Conservation (phyloP, 2,329 filamentous ascomycete genomes). For the Hypoxylon sp. region DNA sequence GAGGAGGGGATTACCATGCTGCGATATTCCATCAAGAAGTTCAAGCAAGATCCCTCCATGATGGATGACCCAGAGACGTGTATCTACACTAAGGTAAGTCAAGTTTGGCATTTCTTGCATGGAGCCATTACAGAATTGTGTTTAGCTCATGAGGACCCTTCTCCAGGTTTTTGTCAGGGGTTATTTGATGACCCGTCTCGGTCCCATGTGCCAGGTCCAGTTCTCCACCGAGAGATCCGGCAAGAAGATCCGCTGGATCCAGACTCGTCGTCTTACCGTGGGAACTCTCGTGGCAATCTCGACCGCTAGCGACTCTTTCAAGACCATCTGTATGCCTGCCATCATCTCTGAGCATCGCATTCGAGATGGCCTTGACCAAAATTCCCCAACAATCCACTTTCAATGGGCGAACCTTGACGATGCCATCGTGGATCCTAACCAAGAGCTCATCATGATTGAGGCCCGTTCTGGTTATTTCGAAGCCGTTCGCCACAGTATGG, state of each 20-base stretch:
- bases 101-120: slow-evolving; percentile 1
- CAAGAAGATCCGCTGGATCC: slow-evolving; percentile 75
- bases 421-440: slow-evolving; percentile 74
- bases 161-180: slow-evolving; percentile 74
- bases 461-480: slow-evolving; percentile 82
- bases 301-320: slow-evolving; percentile 71
- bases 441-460: slow-evolving; percentile 83
- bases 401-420: slow-evolving; percentile 75
- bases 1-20: slow-evolving; percentile 80
- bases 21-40: slow-evolving; percentile 72
- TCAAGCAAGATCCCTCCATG: slow-evolving; percentile 66
- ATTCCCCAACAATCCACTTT: slow-evolving; percentile 80
- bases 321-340: slow-evolving; percentile 75
- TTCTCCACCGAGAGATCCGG: slow-evolving; percentile 77
- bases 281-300: slow-evolving; percentile 68
- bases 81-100: slow-evolving; percentile 77
- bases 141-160: slow-evolving; percentile 2
- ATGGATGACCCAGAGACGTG: slow-evolving; percentile 69
- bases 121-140: background rate
- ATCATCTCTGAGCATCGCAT: slow-evolving; percentile 78
- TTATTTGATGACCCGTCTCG: slow-evolving; percentile 72
- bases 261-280: slow-evolving; percentile 65
- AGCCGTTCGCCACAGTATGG: slow-evolving; percentile 77
- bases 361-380: slow-evolving; percentile 69
- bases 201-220: slow-evolving; percentile 74